Evolutionary conservation across 805 yeast species (phyloP).

Genomic region (Diddensiella transvaalensis): DNA sequence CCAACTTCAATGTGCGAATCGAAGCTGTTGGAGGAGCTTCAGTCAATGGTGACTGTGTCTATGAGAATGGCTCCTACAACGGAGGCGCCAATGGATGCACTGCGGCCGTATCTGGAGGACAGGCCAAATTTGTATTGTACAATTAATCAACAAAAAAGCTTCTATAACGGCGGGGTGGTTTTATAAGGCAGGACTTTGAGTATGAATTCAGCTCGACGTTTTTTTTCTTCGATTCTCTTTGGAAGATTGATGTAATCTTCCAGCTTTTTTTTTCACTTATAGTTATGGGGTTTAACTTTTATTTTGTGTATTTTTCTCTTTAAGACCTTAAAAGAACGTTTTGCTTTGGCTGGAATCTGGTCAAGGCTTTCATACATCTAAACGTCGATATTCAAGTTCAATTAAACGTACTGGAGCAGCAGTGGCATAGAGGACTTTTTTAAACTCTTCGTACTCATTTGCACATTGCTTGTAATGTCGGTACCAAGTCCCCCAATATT

Average conservation of each 20-base stretch:
- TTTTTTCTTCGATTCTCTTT: too few relatives aligned
- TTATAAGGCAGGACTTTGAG: too few relatives aligned
- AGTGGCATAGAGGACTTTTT: constrained; percentile 20
- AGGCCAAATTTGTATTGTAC: constrained; percentile 79
- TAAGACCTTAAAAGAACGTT: too few relatives aligned
- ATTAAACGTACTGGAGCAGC: constrained; percentile 24
- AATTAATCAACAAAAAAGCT: constrained; percentile 22
- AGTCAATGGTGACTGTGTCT: constrained; percentile 71
- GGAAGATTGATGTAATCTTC: too few relatives aligned
- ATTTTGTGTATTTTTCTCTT: not conserved
- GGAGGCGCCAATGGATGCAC: constrained; percentile 90
- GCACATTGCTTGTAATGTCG: constrained; percentile 26
- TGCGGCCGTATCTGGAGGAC: constrained; percentile 79
- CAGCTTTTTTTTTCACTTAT: too few relatives aligned
- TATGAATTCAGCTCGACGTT: too few relatives aligned
- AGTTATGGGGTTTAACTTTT: too few relatives aligned
- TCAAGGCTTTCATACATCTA: too few relatives aligned
- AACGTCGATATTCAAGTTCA: constrained; percentile 21
- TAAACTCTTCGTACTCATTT: constrained; percentile 26
- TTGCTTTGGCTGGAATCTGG: too few relatives aligned
- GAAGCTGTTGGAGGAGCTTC: constrained; percentile 62
- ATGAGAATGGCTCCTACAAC: constrained; percentile 72
- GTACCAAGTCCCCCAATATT: constrained; percentile 29
- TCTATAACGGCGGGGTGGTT: too few relatives aligned
- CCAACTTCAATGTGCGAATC: constrained; percentile 74